Percentiles rank a stretch among this genome's conserved stretches.
Evolutionary conservation across 192 early-diverging fungal genomes (phyloP).

Genomic region (Neocallimastix lanati): DNA sequence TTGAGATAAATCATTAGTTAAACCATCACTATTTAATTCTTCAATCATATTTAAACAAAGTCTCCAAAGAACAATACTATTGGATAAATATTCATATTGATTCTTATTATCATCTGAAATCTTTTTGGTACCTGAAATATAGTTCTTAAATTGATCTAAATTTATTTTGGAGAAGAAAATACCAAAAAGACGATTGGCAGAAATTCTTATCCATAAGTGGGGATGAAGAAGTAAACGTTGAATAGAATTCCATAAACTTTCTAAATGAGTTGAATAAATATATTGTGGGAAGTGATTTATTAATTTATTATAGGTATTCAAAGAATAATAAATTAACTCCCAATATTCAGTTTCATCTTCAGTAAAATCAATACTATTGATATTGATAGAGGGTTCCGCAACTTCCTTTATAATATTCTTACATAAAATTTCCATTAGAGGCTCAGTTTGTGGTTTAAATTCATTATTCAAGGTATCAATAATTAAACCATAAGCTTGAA

Average conservation of each 20-base stretch:
- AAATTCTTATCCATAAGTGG: conserved; percentile 72
- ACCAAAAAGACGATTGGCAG: conserved; percentile 54
- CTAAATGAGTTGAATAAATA: conserved; percentile 20
- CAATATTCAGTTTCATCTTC: conserved; percentile 44
- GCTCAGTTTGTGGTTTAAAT: background rate
- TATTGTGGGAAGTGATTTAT: conserved; percentile 29
- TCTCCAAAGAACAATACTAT: background rate
- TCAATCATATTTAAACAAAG: background rate
- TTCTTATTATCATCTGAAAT: background rate
- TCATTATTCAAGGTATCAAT: background rate
- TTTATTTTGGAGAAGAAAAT: conserved; percentile 54
- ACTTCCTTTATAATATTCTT: conserved; percentile 21
- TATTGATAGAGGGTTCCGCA: conserved; percentile 4
- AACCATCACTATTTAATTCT: conserved; percentile 15
- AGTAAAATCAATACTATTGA: conserved; percentile 7
- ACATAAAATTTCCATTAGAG: background rate
- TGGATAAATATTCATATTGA: background rate
- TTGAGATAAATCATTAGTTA: conserved; percentile 61
- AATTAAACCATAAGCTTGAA: background rate
- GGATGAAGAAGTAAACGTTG: conserved; percentile 61
- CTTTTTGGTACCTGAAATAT: background rate
- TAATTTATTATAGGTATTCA: conserved; percentile 58
- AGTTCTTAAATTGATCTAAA: conserved; percentile 9
- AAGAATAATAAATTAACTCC: conserved; percentile 69
- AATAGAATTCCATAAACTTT: conserved; percentile 46